Conservation (phyloP, 2,329 filamentous ascomycete genomes). For the Dactylonectria macrodidyma region DNA sequence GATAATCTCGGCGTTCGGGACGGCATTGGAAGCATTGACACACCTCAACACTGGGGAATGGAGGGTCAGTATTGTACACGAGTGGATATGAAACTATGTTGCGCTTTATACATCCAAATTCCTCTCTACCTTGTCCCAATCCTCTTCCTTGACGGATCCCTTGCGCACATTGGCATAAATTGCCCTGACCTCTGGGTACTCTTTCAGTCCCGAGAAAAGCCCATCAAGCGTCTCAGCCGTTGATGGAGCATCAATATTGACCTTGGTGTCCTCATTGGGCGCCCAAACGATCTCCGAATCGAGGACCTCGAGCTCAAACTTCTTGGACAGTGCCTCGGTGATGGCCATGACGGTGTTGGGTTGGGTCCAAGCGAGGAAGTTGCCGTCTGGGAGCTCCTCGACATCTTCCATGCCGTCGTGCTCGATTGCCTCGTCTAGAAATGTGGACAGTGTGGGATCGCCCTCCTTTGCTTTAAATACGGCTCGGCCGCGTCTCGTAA, state of each 20-base stretch:
- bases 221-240: conserved; percentile 70
- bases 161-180: conserved; percentile 80
- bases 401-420: conserved; percentile 82
- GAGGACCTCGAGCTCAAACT: conserved; percentile 76
- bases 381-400: conserved; percentile 76
- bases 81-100: conserved; percentile 35
- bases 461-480: conserved; percentile 72
- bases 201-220: conserved; percentile 73
- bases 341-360: conserved; percentile 52
- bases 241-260: conserved; percentile 71
- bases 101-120: conserved; percentile 64
- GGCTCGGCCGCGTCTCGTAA: conserved; percentile 84
- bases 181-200: conserved; percentile 81
- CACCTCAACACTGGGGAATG: conserved; percentile 34
- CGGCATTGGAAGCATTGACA: conserved; percentile 35
- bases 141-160: conserved; percentile 66
- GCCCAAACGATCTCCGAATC: conserved; percentile 89
- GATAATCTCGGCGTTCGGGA: conserved; percentile 47
- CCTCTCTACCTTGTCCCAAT: conserved; percentile 68
- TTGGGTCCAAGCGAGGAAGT: conserved; percentile 72
- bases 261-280: conserved; percentile 84
- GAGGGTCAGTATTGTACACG: conserved; percentile 39
- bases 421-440: conserved; percentile 88
- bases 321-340: conserved; percentile 68
- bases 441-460: conserved; percentile 74